Conservation (phyloP, 768 basidiomycete species). For the Amanita rimosa region DNA sequence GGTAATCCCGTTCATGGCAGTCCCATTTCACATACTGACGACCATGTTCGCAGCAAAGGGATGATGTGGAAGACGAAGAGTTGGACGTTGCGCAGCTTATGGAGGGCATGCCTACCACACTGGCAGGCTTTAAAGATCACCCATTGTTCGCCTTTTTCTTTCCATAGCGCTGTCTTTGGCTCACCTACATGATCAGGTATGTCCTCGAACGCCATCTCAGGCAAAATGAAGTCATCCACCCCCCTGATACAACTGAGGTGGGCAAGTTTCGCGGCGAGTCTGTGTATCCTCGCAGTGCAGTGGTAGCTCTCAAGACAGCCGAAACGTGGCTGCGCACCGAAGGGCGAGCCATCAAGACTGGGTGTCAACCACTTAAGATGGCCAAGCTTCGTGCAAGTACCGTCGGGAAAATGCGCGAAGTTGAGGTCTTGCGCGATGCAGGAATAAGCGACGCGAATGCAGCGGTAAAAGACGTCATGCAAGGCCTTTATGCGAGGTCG, state of each 20-base stretch:
- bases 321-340: conserved; percentile 90
- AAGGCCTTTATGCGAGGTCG: conserved; percentile 73
- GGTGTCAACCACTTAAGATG: conserved; percentile 81
- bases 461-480: conserved; percentile 48
- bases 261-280: conserved; percentile 91
- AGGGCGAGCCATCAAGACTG: conserved; percentile 62
- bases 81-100: conserved; percentile 62
- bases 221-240: conserved; percentile 77
- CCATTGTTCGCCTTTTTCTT: conserved; percentile 49
- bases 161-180: background rate
- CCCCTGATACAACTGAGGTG: conserved; percentile 54
- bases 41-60: conserved; percentile 55
- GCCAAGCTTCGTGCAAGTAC: conserved; percentile 81
- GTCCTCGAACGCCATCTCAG: conserved; percentile 80
- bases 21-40: background rate
- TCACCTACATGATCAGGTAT: conserved; percentile 36
- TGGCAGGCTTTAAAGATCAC: conserved; percentile 93
- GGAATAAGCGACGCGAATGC: conserved; percentile 15
- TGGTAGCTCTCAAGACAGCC: conserved; percentile 78
- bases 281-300: conserved; percentile 78
- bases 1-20: conserved; percentile 33
- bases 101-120: conserved; percentile 88
- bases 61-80: conserved; percentile 89
- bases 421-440: conserved; percentile 31
- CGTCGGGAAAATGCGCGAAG: conserved; percentile 61